These are phyloP conservation scores for Camellia lanceoleosa DNA, from an alignment of 148 eudicot species.

Conservation along the genomic window DNA sequence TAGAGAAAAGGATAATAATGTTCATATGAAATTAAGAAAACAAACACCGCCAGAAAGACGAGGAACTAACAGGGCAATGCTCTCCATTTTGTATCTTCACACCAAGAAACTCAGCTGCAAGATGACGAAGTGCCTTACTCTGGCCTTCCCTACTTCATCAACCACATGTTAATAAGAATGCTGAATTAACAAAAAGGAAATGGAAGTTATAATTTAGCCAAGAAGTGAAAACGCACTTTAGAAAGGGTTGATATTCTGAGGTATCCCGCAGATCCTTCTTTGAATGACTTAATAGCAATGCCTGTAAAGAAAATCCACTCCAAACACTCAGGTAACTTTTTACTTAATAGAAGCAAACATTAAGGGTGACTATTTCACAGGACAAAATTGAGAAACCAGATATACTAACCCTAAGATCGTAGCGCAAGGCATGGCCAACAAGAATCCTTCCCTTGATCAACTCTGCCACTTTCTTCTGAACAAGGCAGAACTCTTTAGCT, in stretches of 20 bases:
- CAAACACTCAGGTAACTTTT: not conserved
- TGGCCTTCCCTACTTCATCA: constrained; percentile 56
- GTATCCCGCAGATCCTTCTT: constrained; percentile 88
- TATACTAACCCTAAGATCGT: constrained; percentile 70
- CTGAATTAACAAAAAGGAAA: not conserved
- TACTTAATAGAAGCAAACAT: no score
- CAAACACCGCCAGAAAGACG: not conserved
- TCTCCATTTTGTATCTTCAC: constrained; percentile 89
- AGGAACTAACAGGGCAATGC: constrained; percentile 88
- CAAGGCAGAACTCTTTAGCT: constrained; percentile 82
- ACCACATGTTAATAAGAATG: not conserved
- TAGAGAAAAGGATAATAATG: not conserved
- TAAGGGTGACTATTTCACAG: not conserved
- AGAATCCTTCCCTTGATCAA: constrained; percentile 75
- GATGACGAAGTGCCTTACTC: constrained; percentile 77
- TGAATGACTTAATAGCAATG: constrained; percentile 74
- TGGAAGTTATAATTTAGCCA: not conserved
- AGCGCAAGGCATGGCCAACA: constrained; percentile 95
- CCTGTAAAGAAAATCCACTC: constrained; percentile 42
- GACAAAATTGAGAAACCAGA: not conserved
- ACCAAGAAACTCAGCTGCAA: constrained; percentile 74
- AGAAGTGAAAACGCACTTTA: constrained; percentile 45
- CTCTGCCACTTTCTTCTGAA: constrained; percentile 84
- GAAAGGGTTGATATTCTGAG: constrained; percentile 77
- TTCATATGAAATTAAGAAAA: not conserved